phyloP scores from a whole-genome alignment of 345 rosid species.

The Nephelium lappaceum region DNA sequence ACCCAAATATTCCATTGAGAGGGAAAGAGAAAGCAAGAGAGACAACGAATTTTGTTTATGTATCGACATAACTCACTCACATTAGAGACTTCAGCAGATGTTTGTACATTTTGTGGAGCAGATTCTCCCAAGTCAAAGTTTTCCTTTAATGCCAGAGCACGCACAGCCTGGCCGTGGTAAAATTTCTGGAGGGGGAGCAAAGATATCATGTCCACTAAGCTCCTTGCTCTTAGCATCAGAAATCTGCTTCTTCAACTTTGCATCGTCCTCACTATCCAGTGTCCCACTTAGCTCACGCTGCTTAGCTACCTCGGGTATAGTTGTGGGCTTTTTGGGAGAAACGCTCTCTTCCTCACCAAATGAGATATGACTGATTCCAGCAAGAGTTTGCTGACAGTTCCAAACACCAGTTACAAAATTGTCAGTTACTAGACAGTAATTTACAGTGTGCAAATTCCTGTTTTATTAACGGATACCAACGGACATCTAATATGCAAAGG shows the following conservation, averaged over 20 bases:
- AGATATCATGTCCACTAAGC: constrained; percentile 91
- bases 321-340: constrained; percentile 71
- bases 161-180: constrained; percentile 71
- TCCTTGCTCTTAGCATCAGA: constrained; percentile 93
- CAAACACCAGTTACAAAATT: constrained; percentile 12
- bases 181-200: constrained; percentile 96
- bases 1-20: neutral
- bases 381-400: constrained; percentile 64
- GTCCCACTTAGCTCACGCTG: constrained; percentile 96
- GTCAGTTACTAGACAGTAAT: neutral
- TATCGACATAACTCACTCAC: constrained; percentile 26
- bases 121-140: constrained; percentile 73
- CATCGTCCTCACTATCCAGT: constrained; percentile 61
- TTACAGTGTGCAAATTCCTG: neutral
- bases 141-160: constrained; percentile 71
- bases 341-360: constrained; percentile 79
- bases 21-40: neutral
- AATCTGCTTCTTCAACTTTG: constrained; percentile 67
- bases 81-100: constrained; percentile 35
- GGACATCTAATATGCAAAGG: neutral
- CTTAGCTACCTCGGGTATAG: constrained; percentile 84
- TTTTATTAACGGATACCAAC: neutral
- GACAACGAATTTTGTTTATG: neutral
- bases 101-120: constrained; percentile 38
- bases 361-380: constrained; percentile 93